Evolutionary conservation across 1,139 yeast genomes (phyloP), one percentile per base, ranked within the genome.

Genomic region (Hyphopichia wangnamkhiaoensis): DNA sequence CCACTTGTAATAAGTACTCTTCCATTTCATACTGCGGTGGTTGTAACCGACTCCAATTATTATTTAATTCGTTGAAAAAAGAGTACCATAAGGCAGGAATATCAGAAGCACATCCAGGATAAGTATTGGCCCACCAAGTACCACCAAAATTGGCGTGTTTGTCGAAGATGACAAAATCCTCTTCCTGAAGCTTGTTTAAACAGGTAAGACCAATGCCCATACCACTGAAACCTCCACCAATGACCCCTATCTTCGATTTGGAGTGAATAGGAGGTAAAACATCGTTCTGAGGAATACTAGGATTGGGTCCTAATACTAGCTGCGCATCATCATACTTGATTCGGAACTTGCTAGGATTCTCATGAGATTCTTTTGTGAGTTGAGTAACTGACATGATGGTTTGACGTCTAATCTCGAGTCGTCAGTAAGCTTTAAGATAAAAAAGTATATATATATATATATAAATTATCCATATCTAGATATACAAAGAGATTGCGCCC

Each of bases 81-180:
- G 74, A 66, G 42, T 74, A 72, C 72, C 77, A 76, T 25, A 72
- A 50, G 2, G 76, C 74, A 3, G 80, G 81, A 39, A 74, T 68
- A 49, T 72, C 78, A 19, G 74, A 66, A 28, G 79, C 80, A 51
- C 78, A 74, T 5, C 80, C 80, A 3, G 80, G 81, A 46, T 76
- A 76, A 3, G 76, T 63, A 47, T 76, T 76, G 37, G 77, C 76
- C 53, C 65, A 69, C 81, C 81, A 76, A 28, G 79, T 74, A 5
- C 81, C 81, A n/a, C 81, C 81, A 42, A 73, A 62, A 37, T 65
- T 57, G 36, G 56, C 60, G 42, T 70, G 76, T 44, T 68, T 68
- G 43, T 76, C 81, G 44, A 69, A 73, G 5, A 74, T 56, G 17
- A 52, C 63, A 45, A 62, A 61, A 52, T 61, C 79, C 35, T 56